Evolutionary conservation across 2,329 filamentous ascomycete species (phyloP).

Genomic region (Fusarium papillatum): DNA sequence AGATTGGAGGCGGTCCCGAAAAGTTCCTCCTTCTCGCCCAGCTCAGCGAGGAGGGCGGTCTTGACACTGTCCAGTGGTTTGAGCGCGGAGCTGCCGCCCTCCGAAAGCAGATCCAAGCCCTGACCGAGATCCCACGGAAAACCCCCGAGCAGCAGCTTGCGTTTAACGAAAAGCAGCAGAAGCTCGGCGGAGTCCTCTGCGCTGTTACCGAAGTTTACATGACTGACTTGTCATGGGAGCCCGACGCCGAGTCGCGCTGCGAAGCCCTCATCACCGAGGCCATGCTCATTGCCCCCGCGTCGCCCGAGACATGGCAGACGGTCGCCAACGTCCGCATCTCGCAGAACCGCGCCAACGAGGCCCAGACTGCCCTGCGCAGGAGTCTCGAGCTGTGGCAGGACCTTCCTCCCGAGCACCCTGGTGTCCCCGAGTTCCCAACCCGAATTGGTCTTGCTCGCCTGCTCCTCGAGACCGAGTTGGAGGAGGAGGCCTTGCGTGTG

Average conservation of each 20-base stretch:
- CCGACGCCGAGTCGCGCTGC: slow-evolving; percentile 89
- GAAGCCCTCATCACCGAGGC: slow-evolving; percentile 93
- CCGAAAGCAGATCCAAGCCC: slow-evolving; percentile 75
- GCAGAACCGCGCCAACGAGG: slow-evolving; percentile 84
- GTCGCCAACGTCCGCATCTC: slow-evolving; percentile 95
- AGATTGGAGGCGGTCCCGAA: slow-evolving; percentile 85
- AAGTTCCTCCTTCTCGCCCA: slow-evolving; percentile 98
- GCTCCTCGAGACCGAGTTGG: slow-evolving; percentile 91
- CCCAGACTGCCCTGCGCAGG: slow-evolving; percentile 80
- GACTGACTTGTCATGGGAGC: slow-evolving; percentile 96
- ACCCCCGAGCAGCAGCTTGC: slow-evolving; percentile 55
- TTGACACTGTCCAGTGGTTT: slow-evolving; percentile 76
- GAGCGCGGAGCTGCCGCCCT: slow-evolving; percentile 80
- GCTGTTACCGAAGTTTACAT: slow-evolving; percentile 98
- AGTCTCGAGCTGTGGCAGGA: slow-evolving; percentile 90
- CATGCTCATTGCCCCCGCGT: slow-evolving; percentile 83
- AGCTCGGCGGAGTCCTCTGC: slow-evolving; percentile 92
- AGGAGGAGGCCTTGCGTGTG: slow-evolving; percentile 87
- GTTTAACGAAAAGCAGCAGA: slow-evolving; percentile 79
- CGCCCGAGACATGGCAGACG: slow-evolving; percentile 93
- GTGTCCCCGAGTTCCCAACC: slow-evolving; percentile 87
- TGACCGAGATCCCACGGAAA: slow-evolving; percentile 63
- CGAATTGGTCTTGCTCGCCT: slow-evolving; percentile 87
- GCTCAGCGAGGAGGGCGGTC: slow-evolving; percentile 79
- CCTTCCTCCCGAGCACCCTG: slow-evolving; percentile 77